Evolutionary conservation across 1,139 yeast species (phyloP).

Genomic region (Diutina rugosa): DNA sequence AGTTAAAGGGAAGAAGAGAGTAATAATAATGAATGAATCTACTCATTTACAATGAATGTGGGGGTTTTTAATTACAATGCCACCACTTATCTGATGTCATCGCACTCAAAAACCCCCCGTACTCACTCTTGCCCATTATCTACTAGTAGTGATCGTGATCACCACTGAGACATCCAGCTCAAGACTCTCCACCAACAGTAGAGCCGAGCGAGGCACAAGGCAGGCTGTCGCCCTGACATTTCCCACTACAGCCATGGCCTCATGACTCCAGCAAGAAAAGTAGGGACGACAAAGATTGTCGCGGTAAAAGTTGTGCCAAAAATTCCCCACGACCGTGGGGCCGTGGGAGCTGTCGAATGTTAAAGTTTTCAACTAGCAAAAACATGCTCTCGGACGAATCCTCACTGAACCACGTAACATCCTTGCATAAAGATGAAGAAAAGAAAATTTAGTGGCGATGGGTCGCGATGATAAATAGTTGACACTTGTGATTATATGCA

Average conservation of each 20-base stretch:
- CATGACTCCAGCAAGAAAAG: slow-evolving; percentile 8
- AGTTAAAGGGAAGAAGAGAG: background rate
- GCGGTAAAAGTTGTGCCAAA: slow-evolving; percentile 38
- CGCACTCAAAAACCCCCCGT: slow-evolving; percentile 64
- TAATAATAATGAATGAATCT: background rate
- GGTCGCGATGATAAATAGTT: background rate
- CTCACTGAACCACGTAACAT: slow-evolving; percentile 99
- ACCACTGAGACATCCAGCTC: slow-evolving; percentile 37
- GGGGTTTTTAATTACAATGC: slow-evolving; percentile 61
- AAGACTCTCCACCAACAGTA: slow-evolving; percentile 19
- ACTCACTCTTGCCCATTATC: slow-evolving; percentile 47
- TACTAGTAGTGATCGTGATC: background rate
- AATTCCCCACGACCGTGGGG: slow-evolving; percentile 50
- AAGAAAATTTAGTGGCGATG: background rate
- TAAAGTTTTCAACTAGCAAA: slow-evolving; percentile 99
- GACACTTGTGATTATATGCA: background rate
- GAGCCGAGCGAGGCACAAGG: slow-evolving; percentile 68
- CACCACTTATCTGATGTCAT: slow-evolving; percentile 51
- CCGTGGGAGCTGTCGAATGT: slow-evolving; percentile 90
- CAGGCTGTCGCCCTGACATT: slow-evolving; percentile 10
- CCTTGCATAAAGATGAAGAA: slow-evolving; percentile 97
- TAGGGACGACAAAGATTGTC: slow-evolving; percentile 14
- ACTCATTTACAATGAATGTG: slow-evolving; percentile 19
- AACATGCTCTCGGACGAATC: slow-evolving; percentile 99
- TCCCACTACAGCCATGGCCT: slow-evolving; percentile 11